Evolutionary conservation across 768 basidiomycete species (phyloP), one percentile per base, ranked within the genome.

Genomic region (Amanita phalloides): DNA sequence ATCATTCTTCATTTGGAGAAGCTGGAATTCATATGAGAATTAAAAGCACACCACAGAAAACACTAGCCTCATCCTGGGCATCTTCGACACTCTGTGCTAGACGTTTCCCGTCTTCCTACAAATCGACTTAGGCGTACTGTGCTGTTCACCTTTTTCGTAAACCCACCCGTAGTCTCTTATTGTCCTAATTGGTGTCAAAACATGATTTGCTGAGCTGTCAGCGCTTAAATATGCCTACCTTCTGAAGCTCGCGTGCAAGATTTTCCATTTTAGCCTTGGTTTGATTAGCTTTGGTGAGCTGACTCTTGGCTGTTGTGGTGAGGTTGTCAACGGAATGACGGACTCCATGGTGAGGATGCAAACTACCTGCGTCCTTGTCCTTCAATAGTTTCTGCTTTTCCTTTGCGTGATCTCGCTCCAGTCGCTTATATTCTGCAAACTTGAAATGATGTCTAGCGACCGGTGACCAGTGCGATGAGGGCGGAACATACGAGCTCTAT

Each of bases 211-310:
- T 30, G 28, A 9, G 28, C 28, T 28, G 36, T 26, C 37, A 42
- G 41, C 35, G 17, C 9, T 26, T 26, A n/a, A 56, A 50, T 26
- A 35, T 53, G 57, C 61, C 55, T 62, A 90, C 90, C 78, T 92
- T 93, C 71, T 91, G 89, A 55, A 93, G 66, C 68, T 92, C 90
- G 49, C 90, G 78, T 45, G 89, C 90, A 32, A 93, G 74, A 61
- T 86, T 90, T 68, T 93, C 90, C 76, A 92, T 89, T 71, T 86
- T 91, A 32, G 82, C 78, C 71, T 90, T 90, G 30, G 86, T 85
- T 68, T 90, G 86, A 60, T 90, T 91, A 32, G 87, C 82, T 65
- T 93, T 93, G 6, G 86, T 89, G 44, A 91, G 69, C 62, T 90
- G 88, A 55, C 82, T 73, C 65, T 91, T 92, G 49, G 90, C 90